Evolutionary conservation across 2,329 filamentous ascomycete species (phyloP).

Genomic region (Colletotrichum shisoi): DNA sequence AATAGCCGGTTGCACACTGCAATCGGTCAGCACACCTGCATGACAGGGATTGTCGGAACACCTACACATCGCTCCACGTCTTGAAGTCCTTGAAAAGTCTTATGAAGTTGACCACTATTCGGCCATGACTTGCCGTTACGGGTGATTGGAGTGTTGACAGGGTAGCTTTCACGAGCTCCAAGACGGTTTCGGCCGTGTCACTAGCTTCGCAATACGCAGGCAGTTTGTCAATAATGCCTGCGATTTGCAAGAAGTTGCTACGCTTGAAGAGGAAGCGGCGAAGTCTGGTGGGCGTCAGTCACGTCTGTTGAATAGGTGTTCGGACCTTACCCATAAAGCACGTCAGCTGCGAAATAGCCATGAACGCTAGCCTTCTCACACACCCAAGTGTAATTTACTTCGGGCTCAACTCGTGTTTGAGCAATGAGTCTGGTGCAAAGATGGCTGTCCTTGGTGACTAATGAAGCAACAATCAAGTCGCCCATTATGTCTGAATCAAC

Average conservation of each 20-base stretch:
- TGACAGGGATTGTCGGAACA: background rate
- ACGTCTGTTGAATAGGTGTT: no score
- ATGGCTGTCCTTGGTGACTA: conserved; percentile 2
- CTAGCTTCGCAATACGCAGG: background rate
- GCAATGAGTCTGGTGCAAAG: conserved; percentile 14
- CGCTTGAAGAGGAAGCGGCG: conserved; percentile 20
- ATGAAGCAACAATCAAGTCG: conserved; percentile 11
- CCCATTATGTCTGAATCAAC: conserved; percentile 20
- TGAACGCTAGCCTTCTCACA: conserved; percentile 10
- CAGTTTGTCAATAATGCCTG: conserved; percentile 12
- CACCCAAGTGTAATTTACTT: conserved; percentile 20
- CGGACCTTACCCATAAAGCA: conserved; percentile 17
- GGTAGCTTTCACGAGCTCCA: conserved; percentile 8
- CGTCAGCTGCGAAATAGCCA: conserved; percentile 8
- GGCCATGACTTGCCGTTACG: conserved; percentile 27
- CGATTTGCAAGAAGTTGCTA: conserved; percentile 23
- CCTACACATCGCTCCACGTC: conserved; percentile 22
- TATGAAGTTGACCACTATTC: conserved; percentile 20
- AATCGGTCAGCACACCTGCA: background rate
- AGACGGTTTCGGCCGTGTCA: background rate
- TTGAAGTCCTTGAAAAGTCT: conserved; percentile 21
- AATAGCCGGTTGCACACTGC: conserved; percentile 11
- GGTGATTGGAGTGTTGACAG: conserved; percentile 6
- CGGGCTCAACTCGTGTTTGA: background rate
- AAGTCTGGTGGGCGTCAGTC: conserved; percentile 18